Base-by-base conservation (phyloP, 2,329 filamentous ascomycete species). In the Pseudogymnoascus verrucosus region DNA sequence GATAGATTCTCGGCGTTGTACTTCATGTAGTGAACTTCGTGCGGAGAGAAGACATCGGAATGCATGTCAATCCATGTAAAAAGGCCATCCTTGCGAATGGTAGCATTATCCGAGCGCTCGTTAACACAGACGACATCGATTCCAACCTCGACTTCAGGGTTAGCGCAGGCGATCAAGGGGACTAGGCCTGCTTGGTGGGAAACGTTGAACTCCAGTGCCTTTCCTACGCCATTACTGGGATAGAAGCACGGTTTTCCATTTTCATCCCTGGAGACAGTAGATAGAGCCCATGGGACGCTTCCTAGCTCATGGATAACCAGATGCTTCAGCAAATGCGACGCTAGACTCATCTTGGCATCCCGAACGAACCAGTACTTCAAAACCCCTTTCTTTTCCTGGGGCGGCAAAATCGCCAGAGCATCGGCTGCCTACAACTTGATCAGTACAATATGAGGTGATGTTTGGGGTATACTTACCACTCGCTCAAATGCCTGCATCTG, bases 141-240 rank as follows among this genome's bases (percentile, higher is more conserved):
- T 54, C 90, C 90, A 0, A 91, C 80, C 54, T 88, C 76, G 19
- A 76, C 70, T 61, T 71, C n/a, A 60, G 64, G 63, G 40, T 63
- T 66, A 1, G 31, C 28, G 12, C 47, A 59, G 10, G 87, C 87
- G 11, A 89, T 80, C 31, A 93, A 77, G 1, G 84, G 83, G 0
- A 92, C 89, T 14, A 93, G 77, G 1, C 90, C 89, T 7, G 87
- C 87, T 77, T 93, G 90, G 74, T 93, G 90, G 54, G 84, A 88
- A 63, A 93, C 82, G 75, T 93, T 93, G 80, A 93, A 93, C 31
- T 66, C 64, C 39, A 63, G 63, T 11, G 57, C 6, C 11, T 31
- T 47, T 14, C 12, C 51, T 37, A 31, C 12, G 8, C 10, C 26
- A 34, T 64, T 61, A 40, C 14, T 6, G 65, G 63, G 7, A 14